Evolutionary conservation across 2,329 filamentous ascomycete genomes (phyloP), one percentile per base, ranked within the genome.

Genomic region (Aspergillus fructus): DNA sequence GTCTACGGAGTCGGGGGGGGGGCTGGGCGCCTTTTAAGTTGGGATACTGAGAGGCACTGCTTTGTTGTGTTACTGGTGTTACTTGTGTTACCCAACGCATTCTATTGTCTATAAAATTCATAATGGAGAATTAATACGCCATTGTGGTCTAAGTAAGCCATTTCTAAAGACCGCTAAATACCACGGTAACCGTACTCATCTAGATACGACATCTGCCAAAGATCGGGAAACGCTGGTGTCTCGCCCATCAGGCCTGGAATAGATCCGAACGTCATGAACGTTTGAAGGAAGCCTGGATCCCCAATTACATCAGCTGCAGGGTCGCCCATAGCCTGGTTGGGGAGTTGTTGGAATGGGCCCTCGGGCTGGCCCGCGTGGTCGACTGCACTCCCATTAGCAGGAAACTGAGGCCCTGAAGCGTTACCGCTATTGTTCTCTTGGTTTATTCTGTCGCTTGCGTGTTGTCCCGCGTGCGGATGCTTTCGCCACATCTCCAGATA

Each of bases 131-230:
- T 9, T 9, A 30, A 9, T 30, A 11, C 9, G 9, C 3, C 27
- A 30, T 30, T 30, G 27, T 30, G 27, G 27, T 11, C 27, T 9
- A 11, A 30, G 27, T 30, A 30, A 30, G 27, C 8, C 27, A 9
- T 3, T 30, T 30, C 27, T 30, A 30, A n/a, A 37, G 12, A 37
- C 15, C 15, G 34, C 12, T 37, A 48, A 13, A 48, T n/a, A 11
- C 51, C 34, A 5, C 51, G 51, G 17, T 27, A 40, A 5, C 33
- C 37, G 21, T 55, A 55, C 21, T 46, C 53, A 34, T 55, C 53
- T 30, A 49, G 7, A 15, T 43, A 45, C 13, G 46, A 40, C 47
- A 55, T 55, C 39, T 55, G 53, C 53, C 53, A 55, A 17, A 55
- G 47, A 40, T 55, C 53, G 4, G 53, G 53, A 39, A 55, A 55